Evolutionary conservation across 106 monocot species (phyloP).

Genomic region (Apostasia ramifera): DNA sequence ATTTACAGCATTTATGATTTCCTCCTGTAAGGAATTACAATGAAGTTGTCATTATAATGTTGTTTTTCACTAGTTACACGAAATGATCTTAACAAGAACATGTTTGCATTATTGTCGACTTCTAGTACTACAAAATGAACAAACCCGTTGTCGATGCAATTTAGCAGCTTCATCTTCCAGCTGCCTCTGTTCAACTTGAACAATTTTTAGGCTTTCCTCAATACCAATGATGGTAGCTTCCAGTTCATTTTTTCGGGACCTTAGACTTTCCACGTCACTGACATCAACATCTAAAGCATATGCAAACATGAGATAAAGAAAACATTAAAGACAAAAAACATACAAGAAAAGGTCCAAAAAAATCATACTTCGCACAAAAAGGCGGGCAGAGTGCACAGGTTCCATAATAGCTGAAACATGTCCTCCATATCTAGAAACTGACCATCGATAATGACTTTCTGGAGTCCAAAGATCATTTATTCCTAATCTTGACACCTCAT

Average conservation of each 20-base stretch:
- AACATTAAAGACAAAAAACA: neutral
- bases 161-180: conserved; percentile 76
- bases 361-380: conserved; percentile 75
- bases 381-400: conserved; percentile 52
- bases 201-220: conserved; percentile 47
- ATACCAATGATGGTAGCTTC: conserved; percentile 41
- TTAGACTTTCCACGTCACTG: conserved; percentile 63
- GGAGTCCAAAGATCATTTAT: conserved; percentile 95
- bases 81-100: neutral
- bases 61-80: neutral
- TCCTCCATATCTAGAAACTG: conserved; percentile 84
- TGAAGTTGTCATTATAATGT: neutral
- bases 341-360: neutral
- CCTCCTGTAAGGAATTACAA: conserved; percentile 43
- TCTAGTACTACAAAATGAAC: neutral
- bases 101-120: neutral
- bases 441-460: conserved; percentile 90
- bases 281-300: conserved; percentile 52
- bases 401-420: conserved; percentile 74
- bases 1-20: conserved; percentile 37
- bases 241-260: conserved; percentile 41
- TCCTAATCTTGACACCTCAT: conserved; percentile 49
- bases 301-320: conserved; percentile 3
- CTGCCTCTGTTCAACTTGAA: conserved; percentile 63
- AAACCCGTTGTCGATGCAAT: conserved; percentile 62